Conservation (phyloP, 2,329 filamentous ascomycete species). For the Xylariaceae sp. region DNA sequence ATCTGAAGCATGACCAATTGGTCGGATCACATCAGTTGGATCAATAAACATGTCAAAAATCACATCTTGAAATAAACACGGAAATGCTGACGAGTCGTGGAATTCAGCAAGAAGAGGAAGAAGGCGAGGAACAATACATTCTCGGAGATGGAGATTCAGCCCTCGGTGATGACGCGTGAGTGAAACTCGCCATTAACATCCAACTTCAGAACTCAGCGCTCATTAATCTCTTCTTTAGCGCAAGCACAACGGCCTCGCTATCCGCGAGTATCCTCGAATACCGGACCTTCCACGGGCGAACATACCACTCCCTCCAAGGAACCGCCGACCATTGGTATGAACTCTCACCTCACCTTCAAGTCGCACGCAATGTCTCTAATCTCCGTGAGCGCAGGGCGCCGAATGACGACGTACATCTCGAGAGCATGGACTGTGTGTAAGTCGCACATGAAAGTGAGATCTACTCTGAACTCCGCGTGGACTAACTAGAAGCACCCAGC, state of each 20-base stretch:
- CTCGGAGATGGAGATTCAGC: conserved; percentile 25
- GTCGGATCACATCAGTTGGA: background rate
- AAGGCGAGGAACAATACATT: conserved; percentile 17
- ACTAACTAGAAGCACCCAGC: conserved; percentile 13
- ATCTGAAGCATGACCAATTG: background rate
- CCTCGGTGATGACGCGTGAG: conserved; percentile 28
- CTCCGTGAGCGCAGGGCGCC: conserved; percentile 12
- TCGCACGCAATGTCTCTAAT: conserved; percentile 4
- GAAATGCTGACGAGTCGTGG: conserved; percentile 9
- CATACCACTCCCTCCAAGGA: conserved; percentile 27
- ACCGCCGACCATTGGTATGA: conserved; percentile 28
- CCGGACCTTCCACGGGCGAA: conserved; percentile 29
- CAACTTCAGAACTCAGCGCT: background rate
- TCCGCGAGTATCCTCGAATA: conserved; percentile 31
- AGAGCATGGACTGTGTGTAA: conserved; percentile 21
- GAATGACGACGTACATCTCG: conserved; percentile 20
- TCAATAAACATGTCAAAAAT: too few relatives aligned
- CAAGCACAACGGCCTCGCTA: conserved; percentile 27
- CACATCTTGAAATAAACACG: background rate
- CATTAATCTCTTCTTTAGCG: conserved; percentile 13
- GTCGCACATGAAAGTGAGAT: background rate
- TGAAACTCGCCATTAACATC: conserved; percentile 1
- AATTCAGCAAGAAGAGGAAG: conserved; percentile 16
- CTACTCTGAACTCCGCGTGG: background rate
- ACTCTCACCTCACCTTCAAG: conserved; percentile 13